Evolutionary conservation across 2,329 filamentous ascomycete species (phyloP).

Genomic region (Blumeriella jaapii): DNA sequence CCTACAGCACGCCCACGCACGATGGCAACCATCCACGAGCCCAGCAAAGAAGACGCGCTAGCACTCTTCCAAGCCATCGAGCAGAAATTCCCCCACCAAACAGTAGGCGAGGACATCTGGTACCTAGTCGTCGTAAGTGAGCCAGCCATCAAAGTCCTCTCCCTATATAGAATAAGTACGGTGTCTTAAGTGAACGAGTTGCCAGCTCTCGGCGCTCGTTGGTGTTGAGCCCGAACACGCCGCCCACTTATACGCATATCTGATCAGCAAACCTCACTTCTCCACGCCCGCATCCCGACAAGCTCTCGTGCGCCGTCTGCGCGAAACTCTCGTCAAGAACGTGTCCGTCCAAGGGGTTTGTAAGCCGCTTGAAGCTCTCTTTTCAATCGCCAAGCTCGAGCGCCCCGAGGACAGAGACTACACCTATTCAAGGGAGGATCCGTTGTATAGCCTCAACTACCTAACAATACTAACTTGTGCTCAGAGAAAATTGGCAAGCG

Average conservation of each 20-base stretch:
- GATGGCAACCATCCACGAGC: constrained; percentile 20
- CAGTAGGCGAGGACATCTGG: constrained; percentile 35
- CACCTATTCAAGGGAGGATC: constrained; percentile 19
- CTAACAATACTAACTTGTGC: no score
- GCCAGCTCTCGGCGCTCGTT: constrained; percentile 28
- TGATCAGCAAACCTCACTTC: constrained; percentile 38
- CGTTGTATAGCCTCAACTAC: no score
- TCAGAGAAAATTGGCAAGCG: constrained; percentile 47
- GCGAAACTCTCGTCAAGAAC: constrained; percentile 49
- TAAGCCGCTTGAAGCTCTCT: constrained; percentile 42
- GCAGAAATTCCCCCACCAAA: constrained; percentile 31
- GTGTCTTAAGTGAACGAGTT: no score
- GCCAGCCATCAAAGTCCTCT: no score
- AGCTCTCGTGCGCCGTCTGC: constrained; percentile 37
- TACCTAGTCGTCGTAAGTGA: constrained; percentile 32
- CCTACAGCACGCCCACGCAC: not conserved
- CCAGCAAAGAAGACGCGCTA: constrained; percentile 30
- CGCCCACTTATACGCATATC: constrained; percentile 42
- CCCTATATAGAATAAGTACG: no score
- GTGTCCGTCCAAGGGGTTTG: constrained; percentile 47
- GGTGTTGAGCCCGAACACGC: constrained; percentile 39
- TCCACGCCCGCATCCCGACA: constrained; percentile 33
- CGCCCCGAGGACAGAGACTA: constrained; percentile 43
- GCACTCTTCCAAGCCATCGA: constrained; percentile 33
- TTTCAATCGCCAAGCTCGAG: constrained; percentile 19